These are phyloP conservation scores for Adansonia rubrostipa DNA, from an alignment of 441 rosid species.

Conservation along the genomic window DNA sequence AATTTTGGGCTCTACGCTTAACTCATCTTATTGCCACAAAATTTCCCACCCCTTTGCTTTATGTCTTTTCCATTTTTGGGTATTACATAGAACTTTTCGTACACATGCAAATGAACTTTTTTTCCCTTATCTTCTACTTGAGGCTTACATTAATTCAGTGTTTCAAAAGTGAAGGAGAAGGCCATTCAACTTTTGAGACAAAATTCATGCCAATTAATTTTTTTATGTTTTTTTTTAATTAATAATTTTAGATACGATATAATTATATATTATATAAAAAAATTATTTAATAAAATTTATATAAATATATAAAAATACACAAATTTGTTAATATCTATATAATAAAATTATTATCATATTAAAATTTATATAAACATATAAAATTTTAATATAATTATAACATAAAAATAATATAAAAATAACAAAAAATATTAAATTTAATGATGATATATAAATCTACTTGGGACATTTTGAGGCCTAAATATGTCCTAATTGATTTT, in stretches of 20 bases:
- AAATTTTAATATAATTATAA: too few relatives aligned
- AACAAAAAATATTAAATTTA: too few relatives aligned
- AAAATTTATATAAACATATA: too few relatives aligned
- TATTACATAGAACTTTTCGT: neutral
- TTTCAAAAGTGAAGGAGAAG: neutral
- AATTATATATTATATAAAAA: too few relatives aligned
- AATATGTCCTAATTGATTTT: neutral
- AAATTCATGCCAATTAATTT: neutral
- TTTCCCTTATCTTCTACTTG: neutral
- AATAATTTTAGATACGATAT: too few relatives aligned
- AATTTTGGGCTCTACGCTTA: slow-evolving; percentile 8
- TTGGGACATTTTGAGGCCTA: neutral
- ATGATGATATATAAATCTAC: too few relatives aligned
- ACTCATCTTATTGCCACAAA: neutral
- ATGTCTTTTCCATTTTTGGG: neutral
- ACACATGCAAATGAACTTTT: neutral
- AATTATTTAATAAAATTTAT: too few relatives aligned
- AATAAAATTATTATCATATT: too few relatives aligned
- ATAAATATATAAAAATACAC: too few relatives aligned
- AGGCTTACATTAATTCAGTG: neutral
- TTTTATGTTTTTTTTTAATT: too few relatives aligned
- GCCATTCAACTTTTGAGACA: neutral
- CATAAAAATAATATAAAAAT: neutral
- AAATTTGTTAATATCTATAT: too few relatives aligned
- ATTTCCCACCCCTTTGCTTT: too few relatives aligned